Base-by-base conservation (phyloP, 1,284 basidiomycete genomes). In the Heterobasidion parviporum region DNA sequence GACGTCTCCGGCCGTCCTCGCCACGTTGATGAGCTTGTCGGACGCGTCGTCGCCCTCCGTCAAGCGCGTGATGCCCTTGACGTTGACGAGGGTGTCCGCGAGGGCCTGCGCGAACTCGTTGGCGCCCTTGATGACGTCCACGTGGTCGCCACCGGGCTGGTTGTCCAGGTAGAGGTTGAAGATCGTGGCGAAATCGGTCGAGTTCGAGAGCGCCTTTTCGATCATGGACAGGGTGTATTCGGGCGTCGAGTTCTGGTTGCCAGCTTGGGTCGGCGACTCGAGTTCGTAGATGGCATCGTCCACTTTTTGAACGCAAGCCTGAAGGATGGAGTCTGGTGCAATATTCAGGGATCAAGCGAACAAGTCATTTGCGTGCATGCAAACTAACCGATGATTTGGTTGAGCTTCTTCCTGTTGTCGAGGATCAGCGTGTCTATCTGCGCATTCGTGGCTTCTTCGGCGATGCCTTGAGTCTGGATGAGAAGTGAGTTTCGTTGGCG, bases 201-300 rank as follows among this genome's bases (percentile, higher is more conserved):
- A 91, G 64, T 91, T 95, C 65, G 92, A 92, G 69, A 88, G 78
- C 4, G 94, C 89, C 75, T 98, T 98, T 71, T 99, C 97, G 65
- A 99, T 94, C 87, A 99, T 94, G 9, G 97, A 98, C 26, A 98
- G 76, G 0, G 95, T 97, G 69, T 98, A 99, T 68, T 98, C 95
- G 14, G 97, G 96, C 1, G 97, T 99, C 8, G 96, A 94, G 62
- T 91, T 96, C 60, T 90, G 82, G 74, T 98, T 98, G 47, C 96
- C 97, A 7, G 87, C 87, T 63, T 94, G 90, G 46, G 91, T 89
- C 8, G 94, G 93, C 6, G 95, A 95, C 72, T 99, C 96, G 54
- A 99, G 81, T 71, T 98, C 95, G 73, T 98, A 99, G 64, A 98
- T 91, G 3, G 92, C 84, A 68, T 98, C 96, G 66, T 99, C 97